phyloP scores from a whole-genome alignment of 192 early-diverging fungal species.

The Spizellomyces sp. region DNA sequence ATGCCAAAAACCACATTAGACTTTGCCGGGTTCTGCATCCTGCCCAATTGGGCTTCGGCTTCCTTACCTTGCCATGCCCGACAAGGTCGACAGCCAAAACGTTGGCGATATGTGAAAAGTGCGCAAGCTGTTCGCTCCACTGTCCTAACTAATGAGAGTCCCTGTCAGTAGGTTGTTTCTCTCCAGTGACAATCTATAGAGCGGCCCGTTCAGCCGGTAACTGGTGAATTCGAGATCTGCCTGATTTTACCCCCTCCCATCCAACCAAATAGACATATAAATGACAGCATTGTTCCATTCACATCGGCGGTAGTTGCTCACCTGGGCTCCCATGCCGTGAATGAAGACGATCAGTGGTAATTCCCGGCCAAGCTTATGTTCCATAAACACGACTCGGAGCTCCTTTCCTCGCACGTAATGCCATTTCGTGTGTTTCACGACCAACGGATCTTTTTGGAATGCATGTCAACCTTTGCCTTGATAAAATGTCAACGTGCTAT shows the following conservation, averaged over 20 bases:
- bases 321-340: constrained; percentile 38
- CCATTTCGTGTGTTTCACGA: constrained; percentile 1
- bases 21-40: too few species aligned
- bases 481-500: not conserved
- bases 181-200: too few species aligned
- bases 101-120: constrained; percentile 28
- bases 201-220: too few species aligned
- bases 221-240: too few species aligned
- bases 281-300: too few species aligned
- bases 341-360: constrained; percentile 29
- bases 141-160: not conserved
- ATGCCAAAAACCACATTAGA: too few species aligned
- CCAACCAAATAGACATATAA: too few species aligned
- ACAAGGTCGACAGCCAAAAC: constrained; percentile 29
- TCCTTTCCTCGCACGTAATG: constrained; percentile 18
- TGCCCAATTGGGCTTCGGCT: too few species aligned
- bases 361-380: constrained; percentile 32
- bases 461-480: not conserved
- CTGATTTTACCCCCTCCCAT: too few species aligned
- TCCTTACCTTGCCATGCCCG: constrained; percentile 23
- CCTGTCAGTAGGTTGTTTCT: too few species aligned
- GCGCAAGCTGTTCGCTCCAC: constrained; percentile 22
- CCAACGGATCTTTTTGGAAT: constrained; percentile 4
- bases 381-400: constrained; percentile 20
- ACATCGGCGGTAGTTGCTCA: not conserved